Evolutionary conservation across 805 yeast species (phyloP), one percentile per base, ranked within the genome.

Genomic region (Metahyphopichia silvanorum): DNA sequence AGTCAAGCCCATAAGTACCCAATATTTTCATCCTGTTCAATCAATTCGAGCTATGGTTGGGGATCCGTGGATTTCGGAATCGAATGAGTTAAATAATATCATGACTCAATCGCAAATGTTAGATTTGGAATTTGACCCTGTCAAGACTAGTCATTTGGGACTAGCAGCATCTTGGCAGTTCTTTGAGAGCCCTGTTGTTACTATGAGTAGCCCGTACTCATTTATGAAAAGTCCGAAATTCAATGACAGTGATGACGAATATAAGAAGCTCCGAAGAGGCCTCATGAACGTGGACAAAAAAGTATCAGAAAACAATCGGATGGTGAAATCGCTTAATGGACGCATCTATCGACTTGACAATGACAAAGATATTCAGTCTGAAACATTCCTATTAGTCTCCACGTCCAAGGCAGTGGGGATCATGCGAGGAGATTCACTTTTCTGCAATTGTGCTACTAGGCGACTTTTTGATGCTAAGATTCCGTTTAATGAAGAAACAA

Each of bases 31-130:
- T 35, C 55, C 57, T n/a, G 86, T 79, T 5, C 49, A 56, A 22
- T 63, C 74, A 4, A 38, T 77, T 2, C 47, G 56, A n/a, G 69
- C 69, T 9, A 57, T 77, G 32, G 58, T 67, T 2, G 82, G 82
- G 2, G 75, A 77, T 34, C 48, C 52, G 3, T 43, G 48, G 38
- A 35, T 60, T 1, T 52, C 60, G 20, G 69, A 71, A 28, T 53
- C 53, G 8, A 36, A 46, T 16, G 48, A 48, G 21, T 25, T 47
- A 0, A 35, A 46, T 4, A 46, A 55, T n/a, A 57, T 75, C 0
- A 39, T 64, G 5, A 49, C 52, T 24, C 73, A 71, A 38, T 71
- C 78, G 20, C 43, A 43, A 13, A 44, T 67, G 2, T 53, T 77
- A 9, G 71, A 63, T 21, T 40, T 53, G 4, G 50, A 46, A 29